Evolutionary conservation across 768 basidiomycete species (phyloP), one percentile per base, ranked within the genome.

Genomic region (Boletus bicolor): DNA sequence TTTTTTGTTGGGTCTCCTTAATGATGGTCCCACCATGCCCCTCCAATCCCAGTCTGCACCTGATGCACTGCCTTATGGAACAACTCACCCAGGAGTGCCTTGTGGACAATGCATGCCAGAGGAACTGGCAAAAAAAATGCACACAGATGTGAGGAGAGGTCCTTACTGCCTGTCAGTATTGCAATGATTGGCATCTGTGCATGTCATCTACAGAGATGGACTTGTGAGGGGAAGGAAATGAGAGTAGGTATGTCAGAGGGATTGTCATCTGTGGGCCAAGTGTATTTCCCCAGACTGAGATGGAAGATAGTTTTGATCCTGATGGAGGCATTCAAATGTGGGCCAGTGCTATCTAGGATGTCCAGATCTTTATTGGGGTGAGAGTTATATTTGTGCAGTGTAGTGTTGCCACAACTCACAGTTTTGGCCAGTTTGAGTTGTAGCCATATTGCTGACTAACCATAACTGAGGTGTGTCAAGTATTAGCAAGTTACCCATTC

Each of bases 41-140:
- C 55, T 67, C 68, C 69, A 69, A 19, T 67, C 62, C 68, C 69
- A 67, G 15, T 54, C 67, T 2, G 36, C 28, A 17, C 43, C 2
- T 58, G 56, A 21, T 51, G 55, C 17, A 60, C 44, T 17, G 57
- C 59, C 37, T 71, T 71, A 36, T 44, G 62, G 17, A 57, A 68
- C 17, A 69, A 37, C 34, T 39, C 59, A 2, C 61, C 63, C 5
- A 70, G 19, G 12, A 67, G 59, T 5, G 56, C 55, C 28, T 58
- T 58, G 35, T 60, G 38, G 2, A 72, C 12, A 32, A 72, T 54
- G 14, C 70, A 61, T 2, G 54, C 65, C 0, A 70, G 55, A 2
- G 65, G 70, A 0, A 57, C 26, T n/a, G 57, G 56, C 0, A 70
- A 65, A 44, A 65, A 72, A 12, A 53, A 52, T 5, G 28, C 7